Conservation (phyloP, 805 yeast genomes). For the Metschnikowia picachoensis region DNA sequence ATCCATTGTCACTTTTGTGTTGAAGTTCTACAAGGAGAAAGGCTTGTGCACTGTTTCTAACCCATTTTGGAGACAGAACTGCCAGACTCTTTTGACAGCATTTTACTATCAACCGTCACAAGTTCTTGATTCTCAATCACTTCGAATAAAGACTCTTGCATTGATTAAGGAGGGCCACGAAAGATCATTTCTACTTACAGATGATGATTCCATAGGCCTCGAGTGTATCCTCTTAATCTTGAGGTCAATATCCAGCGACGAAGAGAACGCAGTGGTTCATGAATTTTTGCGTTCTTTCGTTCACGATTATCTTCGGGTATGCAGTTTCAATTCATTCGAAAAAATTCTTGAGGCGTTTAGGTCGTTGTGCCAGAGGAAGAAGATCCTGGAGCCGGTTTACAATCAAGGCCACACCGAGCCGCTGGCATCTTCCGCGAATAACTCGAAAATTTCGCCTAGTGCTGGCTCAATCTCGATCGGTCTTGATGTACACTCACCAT, state of each 20-base stretch:
- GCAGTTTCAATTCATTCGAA: slow-evolving; percentile 1
- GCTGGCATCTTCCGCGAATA: too few relatives aligned
- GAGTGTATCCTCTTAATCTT: slow-evolving; percentile 34
- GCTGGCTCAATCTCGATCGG: too few relatives aligned
- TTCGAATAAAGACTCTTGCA: slow-evolving; percentile 29
- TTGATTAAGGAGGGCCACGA: slow-evolving; percentile 36
- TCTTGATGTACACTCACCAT: too few relatives aligned
- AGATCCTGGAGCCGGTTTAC: too few relatives aligned
- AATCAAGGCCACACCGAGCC: too few relatives aligned
- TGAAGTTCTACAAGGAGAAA: slow-evolving; percentile 45
- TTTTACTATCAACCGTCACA: slow-evolving; percentile 30
- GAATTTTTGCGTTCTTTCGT: slow-evolving; percentile 27
- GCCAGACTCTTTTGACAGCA: slow-evolving; percentile 40
- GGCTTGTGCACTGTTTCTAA: slow-evolving; percentile 52
- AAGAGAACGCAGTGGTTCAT: slow-evolving; percentile 30
- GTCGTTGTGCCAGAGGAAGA: background rate
- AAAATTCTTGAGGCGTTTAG: background rate
- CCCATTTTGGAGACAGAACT: slow-evolving; percentile 49
- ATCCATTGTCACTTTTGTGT: slow-evolving; percentile 38
- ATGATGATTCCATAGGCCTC: slow-evolving; percentile 26
- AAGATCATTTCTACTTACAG: slow-evolving; percentile 28
- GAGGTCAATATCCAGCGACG: slow-evolving; percentile 24
- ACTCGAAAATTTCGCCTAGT: too few relatives aligned
- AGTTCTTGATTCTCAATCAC: slow-evolving; percentile 19
- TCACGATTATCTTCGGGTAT: slow-evolving; percentile 18